These are phyloP conservation scores for Fomitopsis serialis DNA, from an alignment of 768 basidiomycete species.

Conservation along the genomic window DNA sequence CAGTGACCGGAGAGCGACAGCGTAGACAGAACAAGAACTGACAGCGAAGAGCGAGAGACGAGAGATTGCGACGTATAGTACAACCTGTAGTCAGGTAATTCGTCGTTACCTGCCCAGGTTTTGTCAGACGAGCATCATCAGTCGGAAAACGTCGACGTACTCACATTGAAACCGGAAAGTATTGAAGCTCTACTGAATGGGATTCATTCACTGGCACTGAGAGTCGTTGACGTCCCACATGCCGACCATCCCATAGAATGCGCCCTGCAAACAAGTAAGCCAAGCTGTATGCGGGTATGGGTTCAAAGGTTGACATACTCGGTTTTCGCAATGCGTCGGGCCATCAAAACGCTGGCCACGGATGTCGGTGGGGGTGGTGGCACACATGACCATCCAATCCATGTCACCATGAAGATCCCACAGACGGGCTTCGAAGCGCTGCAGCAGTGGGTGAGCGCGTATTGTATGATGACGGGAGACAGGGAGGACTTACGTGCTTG, in stretches of 20 bases:
- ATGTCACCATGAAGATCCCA: conserved; percentile 15
- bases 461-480: neutral
- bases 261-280: neutral
- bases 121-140: too few relatives aligned
- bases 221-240: conserved; percentile 9
- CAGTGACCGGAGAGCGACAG: too few relatives aligned
- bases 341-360: neutral
- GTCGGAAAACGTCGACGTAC: too few relatives aligned
- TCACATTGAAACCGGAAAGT: too few relatives aligned
- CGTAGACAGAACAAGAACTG: too few relatives aligned
- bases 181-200: too few relatives aligned
- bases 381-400: conserved; percentile 19
- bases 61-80: too few relatives aligned
- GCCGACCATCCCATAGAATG: conserved; percentile 9
- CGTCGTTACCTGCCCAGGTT: too few relatives aligned
- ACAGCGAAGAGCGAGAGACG: too few relatives aligned
- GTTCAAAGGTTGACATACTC: conserved; percentile 1
- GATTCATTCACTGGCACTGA: conserved; percentile 1
- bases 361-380: conserved; percentile 10
- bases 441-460: neutral
- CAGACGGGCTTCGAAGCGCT: conserved; percentile 17
- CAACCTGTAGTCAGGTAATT: too few relatives aligned
- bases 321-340: conserved; percentile 9
- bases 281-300: neutral
- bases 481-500: neutral